Evolutionary conservation across 345 rosid genomes (phyloP).

Genomic region (Corymbia maculata): DNA sequence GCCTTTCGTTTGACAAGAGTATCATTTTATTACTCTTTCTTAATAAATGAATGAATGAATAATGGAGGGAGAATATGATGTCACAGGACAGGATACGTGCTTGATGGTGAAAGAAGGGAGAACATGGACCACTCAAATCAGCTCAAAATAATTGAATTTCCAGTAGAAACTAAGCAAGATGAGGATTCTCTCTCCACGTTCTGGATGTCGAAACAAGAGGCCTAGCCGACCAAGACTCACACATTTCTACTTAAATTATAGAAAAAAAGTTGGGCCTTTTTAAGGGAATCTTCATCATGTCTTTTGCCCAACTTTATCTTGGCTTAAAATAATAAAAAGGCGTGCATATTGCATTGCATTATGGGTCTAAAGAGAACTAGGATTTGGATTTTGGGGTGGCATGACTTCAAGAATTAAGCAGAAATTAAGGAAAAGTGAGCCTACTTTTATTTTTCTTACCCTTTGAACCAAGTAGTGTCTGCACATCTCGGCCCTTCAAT

Average conservation of each 20-base stretch:
- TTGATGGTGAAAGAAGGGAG: not conserved
- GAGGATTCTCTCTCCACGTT: slow-evolving; percentile 2
- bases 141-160: not conserved
- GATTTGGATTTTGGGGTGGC: not conserved
- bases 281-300: not conserved
- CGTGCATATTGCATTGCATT: not conserved
- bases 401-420: not conserved
- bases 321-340: not conserved
- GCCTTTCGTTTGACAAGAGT: not conserved
- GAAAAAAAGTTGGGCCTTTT: not conserved
- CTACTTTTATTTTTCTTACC: not conserved
- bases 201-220: not conserved
- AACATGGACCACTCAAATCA: not conserved
- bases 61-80: not conserved
- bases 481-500: too few relatives aligned
- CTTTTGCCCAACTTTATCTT: not conserved
- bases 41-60: not conserved
- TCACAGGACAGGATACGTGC: not conserved
- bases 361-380: not conserved
- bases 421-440: not conserved
- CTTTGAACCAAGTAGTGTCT: not conserved
- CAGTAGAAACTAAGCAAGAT: not conserved
- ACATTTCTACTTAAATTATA: not conserved
- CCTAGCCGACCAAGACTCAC: not conserved
- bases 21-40: not conserved